These are phyloP conservation scores for Apiospora arundinis DNA, from an alignment of 2,329 filamentous ascomycete genomes.

Conservation along the genomic window DNA sequence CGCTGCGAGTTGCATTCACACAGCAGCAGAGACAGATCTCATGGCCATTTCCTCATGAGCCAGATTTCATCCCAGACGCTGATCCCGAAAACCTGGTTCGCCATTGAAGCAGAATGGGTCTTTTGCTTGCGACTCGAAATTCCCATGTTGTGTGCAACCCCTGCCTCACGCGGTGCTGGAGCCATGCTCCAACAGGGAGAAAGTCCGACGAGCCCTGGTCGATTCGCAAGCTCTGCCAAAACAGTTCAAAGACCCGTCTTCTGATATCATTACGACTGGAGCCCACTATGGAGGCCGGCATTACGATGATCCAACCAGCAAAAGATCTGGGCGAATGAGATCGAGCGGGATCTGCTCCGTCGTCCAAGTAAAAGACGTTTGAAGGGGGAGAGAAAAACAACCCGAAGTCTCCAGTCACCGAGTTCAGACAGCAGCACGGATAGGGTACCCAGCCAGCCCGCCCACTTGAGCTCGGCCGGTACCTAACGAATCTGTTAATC, in stretches of 20 bases:
- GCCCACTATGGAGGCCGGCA: constrained; percentile 1
- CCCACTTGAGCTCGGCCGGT: not conserved
- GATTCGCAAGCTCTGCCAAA: constrained; percentile 26
- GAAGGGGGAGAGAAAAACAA: constrained; percentile 5
- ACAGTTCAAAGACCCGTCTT: constrained; percentile 16
- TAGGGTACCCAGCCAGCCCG: not conserved
- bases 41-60: constrained; percentile 17
- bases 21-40: not conserved
- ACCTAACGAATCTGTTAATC: not conserved
- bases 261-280: constrained; percentile 21
- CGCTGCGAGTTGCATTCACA: not conserved
- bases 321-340: not conserved
- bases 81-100: constrained; percentile 34
- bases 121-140: constrained; percentile 8
- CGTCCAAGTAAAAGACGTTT: not conserved
- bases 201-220: constrained; percentile 19
- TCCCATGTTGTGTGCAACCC: constrained; percentile 9
- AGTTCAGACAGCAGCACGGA: not conserved
- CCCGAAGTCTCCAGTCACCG: not conserved
- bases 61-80: constrained; percentile 29
- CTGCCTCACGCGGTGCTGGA: not conserved
- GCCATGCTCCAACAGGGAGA: not conserved
- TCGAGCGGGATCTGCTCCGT: not conserved
- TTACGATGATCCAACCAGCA: constrained; percentile 6
- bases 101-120: not conserved